These are phyloP conservation scores for Lecanicillium sp. DNA, from an alignment of 2,329 filamentous ascomycete species.

Conservation along the genomic window DNA sequence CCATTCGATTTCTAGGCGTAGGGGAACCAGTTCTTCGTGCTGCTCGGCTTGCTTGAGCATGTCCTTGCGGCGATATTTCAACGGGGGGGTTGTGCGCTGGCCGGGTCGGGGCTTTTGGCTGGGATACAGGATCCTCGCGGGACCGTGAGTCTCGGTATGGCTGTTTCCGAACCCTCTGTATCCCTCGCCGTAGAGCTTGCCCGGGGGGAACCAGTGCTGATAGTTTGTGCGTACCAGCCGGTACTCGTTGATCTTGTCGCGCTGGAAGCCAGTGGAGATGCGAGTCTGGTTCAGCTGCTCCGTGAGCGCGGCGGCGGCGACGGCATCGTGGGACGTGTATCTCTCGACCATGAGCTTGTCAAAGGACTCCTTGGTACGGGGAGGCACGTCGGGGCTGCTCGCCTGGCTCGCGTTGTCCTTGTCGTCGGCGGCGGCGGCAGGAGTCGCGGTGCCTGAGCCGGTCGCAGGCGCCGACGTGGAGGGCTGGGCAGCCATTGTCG, in stretches of 20 bases:
- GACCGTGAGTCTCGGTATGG: constrained; percentile 63
- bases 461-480: constrained; percentile 26
- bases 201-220: constrained; percentile 47
- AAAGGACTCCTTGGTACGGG: constrained; percentile 50
- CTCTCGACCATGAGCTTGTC: constrained; percentile 46
- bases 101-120: constrained; percentile 67
- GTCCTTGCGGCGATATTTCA: constrained; percentile 73
- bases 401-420: constrained; percentile 18
- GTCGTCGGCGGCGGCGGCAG: constrained; percentile 18
- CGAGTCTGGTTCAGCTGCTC: constrained; percentile 45
- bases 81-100: constrained; percentile 62
- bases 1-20: constrained; percentile 88
- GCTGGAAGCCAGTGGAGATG: constrained; percentile 53
- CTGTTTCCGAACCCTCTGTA: constrained; percentile 89
- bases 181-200: constrained; percentile 60
- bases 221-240: constrained; percentile 48
- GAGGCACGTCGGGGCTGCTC: constrained; percentile 22
- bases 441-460: constrained; percentile 22
- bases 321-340: constrained; percentile 45
- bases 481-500: constrained; percentile 37
- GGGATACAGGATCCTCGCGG: constrained; percentile 72
- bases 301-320: constrained; percentile 45
- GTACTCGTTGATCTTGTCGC: constrained; percentile 64
- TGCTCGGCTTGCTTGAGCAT: constrained; percentile 81
- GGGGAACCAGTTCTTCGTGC: constrained; percentile 82